Evolutionary conservation across 441 rosid genomes (phyloP).

Genomic region (Corymbia calophylla): DNA sequence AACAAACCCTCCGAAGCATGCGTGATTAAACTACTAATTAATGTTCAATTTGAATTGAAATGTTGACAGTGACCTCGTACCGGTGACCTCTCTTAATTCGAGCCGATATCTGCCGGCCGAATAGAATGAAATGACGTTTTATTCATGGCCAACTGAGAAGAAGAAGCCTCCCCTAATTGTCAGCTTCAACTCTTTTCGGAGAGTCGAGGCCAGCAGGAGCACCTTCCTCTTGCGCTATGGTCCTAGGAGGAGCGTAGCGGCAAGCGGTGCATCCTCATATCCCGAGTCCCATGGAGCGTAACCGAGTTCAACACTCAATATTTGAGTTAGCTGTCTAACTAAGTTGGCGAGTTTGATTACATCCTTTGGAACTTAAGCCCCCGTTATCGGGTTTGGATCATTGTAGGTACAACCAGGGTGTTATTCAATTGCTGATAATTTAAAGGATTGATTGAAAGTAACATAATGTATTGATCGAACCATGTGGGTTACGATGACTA

Average conservation of each 20-base stretch:
- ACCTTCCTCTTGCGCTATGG: not conserved
- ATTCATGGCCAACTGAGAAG: not conserved
- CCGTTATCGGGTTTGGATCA: not conserved
- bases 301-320: not conserved
- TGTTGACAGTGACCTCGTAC: not conserved
- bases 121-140: not conserved
- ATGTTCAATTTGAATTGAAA: not conserved
- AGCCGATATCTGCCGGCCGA: not conserved
- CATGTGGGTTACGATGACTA: not conserved
- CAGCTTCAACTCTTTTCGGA: not conserved
- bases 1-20: not conserved
- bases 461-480: not conserved
- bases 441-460: not conserved
- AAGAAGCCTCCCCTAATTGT: not conserved
- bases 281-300: not conserved
- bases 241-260: not conserved
- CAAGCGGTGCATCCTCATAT: not conserved
- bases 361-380: not conserved
- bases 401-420: not conserved
- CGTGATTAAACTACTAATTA: not conserved
- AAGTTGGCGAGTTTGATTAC: not conserved
- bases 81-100: not conserved
- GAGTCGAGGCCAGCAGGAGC: not conserved
- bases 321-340: not conserved
- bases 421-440: not conserved